Evolutionary conservation across 2,329 filamentous ascomycete genomes (phyloP).

Genomic region (Colletotrichum echinochloae): DNA sequence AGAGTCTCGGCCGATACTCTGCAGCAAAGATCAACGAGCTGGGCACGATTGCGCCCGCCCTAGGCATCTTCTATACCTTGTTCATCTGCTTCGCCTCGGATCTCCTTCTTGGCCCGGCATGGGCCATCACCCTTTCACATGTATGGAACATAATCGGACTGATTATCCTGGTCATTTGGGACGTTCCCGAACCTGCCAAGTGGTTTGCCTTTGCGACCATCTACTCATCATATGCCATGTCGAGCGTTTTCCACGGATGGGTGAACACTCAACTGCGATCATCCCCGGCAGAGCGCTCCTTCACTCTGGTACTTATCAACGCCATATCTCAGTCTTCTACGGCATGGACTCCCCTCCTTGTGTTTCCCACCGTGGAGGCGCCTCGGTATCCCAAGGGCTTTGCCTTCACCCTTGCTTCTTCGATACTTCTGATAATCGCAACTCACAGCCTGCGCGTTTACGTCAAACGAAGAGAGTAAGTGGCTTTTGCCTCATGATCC

Average conservation of each 20-base stretch:
- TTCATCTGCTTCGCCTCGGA: slow-evolving; percentile 36
- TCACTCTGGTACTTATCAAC: slow-evolving; percentile 36
- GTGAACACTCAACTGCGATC: slow-evolving; percentile 27
- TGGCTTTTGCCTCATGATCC: neutral
- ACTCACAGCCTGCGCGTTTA: slow-evolving; percentile 28
- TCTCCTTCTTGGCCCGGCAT: slow-evolving; percentile 46
- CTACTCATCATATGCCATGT: slow-evolving; percentile 24
- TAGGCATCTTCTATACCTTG: slow-evolving; percentile 31
- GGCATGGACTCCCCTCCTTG: slow-evolving; percentile 67
- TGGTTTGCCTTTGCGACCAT: slow-evolving; percentile 65
- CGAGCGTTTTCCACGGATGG: slow-evolving; percentile 36
- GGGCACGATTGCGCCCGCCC: slow-evolving; percentile 44
- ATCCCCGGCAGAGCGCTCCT: slow-evolving; percentile 27
- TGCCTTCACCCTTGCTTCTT: slow-evolving; percentile 49
- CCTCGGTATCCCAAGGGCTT: slow-evolving; percentile 59
- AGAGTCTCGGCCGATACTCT: slow-evolving; percentile 56
- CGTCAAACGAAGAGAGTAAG: slow-evolving; percentile 35
- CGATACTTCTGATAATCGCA: slow-evolving; percentile 22
- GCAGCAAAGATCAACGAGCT: slow-evolving; percentile 63
- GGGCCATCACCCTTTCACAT: slow-evolving; percentile 45
- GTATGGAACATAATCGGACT: slow-evolving; percentile 29
- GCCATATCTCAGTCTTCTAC: slow-evolving; percentile 64
- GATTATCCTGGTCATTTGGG: slow-evolving; percentile 64
- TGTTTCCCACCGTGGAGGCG: slow-evolving; percentile 60
- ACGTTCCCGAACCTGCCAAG: slow-evolving; percentile 64